These are phyloP conservation scores for Lophiostoma macrostomum DNA, from an alignment of 495 filamentous ascomycete genomes.

Conservation along the genomic window DNA sequence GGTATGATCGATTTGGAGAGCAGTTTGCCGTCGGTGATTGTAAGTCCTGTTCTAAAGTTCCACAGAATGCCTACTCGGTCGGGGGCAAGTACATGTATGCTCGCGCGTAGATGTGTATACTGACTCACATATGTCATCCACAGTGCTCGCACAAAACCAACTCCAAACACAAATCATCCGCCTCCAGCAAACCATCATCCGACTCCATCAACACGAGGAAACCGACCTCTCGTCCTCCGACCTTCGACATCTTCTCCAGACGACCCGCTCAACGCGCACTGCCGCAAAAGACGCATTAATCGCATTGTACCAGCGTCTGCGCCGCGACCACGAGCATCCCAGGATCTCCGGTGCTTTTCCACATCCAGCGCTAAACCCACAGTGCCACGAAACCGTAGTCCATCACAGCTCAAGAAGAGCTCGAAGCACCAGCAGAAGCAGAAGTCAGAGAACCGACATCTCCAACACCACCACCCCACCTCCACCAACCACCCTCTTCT, in stretches of 20 bases:
- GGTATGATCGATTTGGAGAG: constrained; percentile 15
- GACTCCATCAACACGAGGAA: constrained; percentile 14
- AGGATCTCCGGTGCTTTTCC: too few species aligned
- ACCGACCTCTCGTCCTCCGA: constrained; percentile 4
- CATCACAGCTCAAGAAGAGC: too few species aligned
- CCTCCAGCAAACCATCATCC: constrained; percentile 23
- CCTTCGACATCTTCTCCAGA: constrained; percentile 15
- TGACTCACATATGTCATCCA: neutral
- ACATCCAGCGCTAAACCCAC: too few species aligned
- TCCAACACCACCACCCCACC: too few species aligned
- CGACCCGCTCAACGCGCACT: constrained; percentile 10
- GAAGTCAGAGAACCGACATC: too few species aligned
- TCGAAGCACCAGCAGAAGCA: too few species aligned
- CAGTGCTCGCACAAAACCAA: constrained; percentile 28
- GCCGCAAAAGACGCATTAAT: constrained; percentile 19
- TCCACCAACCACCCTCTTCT: too few species aligned
- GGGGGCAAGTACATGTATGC: too few species aligned
- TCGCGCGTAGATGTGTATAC: too few species aligned
- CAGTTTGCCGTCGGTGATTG: constrained; percentile 24
- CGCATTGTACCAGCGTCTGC: constrained; percentile 24
- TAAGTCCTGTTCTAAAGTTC: neutral
- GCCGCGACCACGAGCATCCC: too few species aligned
- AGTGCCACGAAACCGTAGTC: too few species aligned
- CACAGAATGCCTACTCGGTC: neutral
- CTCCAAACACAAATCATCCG: constrained; percentile 26